Evolutionary conservation across 2,329 filamentous ascomycete genomes (phyloP), one percentile per base, ranked within the genome.

Genomic region (Pseudohalonectria lignicola): DNA sequence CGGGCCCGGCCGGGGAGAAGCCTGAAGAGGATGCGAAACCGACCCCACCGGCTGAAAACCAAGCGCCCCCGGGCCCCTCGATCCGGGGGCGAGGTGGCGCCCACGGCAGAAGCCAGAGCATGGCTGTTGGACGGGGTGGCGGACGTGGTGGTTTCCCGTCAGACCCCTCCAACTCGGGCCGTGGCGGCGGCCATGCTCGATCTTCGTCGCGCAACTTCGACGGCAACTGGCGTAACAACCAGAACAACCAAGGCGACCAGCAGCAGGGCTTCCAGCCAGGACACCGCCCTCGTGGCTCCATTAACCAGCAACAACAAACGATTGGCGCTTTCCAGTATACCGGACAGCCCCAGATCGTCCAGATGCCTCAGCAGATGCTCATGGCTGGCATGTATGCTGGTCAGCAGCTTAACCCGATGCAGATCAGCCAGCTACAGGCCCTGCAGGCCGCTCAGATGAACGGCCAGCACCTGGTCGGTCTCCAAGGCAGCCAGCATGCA

Each of bases 151-250:
- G 75, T 36, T 50, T 60, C 26, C 51, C 57, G 40, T 60, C 56
- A 46, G 85, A 87, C 59, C 57, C 56, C 31, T 61, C 55, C 31
- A 56, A 82, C 40, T 57, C 64, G 33, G 67, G 66, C 25, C 43
- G 45, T n/a, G 50, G 61, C 28, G 57, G 55, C 32, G 82, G 86
- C 40, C 92, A 98, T 57, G 80, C 76, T 45, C 78, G 92, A 44
- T 82, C 80, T 23, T 76, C 76, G 10, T 98, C 92, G 18, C 79
- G 92, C 45, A 98, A 96, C 63, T 96, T 96, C 54, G 92, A 98
- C 49, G 81, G 88, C 52, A 98, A 98, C 63, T 98, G 92, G 92
- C 84, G 92, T 52, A 93, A 87, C 53, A 88, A 84, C 47, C 83
- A 86, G 56, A 80, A 82, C 39, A 34, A 29, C 13, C 28, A 64